phyloP scores from a whole-genome alignment of 345 rosid genomes.

The Rhizophora apiculata region DNA sequence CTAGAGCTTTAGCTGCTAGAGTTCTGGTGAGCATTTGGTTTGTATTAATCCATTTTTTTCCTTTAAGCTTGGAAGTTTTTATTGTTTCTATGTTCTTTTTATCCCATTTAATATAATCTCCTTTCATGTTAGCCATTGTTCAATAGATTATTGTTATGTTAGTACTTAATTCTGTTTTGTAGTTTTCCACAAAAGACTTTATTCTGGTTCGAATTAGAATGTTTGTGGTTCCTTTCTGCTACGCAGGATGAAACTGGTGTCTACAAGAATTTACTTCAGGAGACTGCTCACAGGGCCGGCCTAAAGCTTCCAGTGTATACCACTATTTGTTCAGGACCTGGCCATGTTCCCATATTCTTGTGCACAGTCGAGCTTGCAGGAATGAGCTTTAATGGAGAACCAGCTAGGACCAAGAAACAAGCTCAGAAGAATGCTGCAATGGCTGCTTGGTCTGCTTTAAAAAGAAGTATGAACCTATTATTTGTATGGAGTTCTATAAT shows the following conservation, averaged over 20 bases:
- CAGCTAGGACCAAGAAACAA: slow-evolving; percentile 77
- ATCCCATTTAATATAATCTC: neutral
- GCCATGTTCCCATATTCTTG: slow-evolving; percentile 53
- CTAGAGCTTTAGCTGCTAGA: slow-evolving; percentile 59
- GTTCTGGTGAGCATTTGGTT: slow-evolving; percentile 31
- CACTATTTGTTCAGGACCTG: slow-evolving; percentile 61
- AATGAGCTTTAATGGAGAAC: slow-evolving; percentile 62
- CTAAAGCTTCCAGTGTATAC: slow-evolving; percentile 68
- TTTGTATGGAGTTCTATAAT: slow-evolving; percentile 3
- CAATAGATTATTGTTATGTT: too few relatives aligned
- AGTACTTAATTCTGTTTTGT: neutral
- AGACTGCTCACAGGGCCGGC: slow-evolving; percentile 83
- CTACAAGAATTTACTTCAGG: slow-evolving; percentile 84
- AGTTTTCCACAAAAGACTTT: neutral
- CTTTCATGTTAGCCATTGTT: neutral
- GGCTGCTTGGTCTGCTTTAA: slow-evolving; percentile 75
- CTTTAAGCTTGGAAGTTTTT: neutral
- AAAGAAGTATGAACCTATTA: slow-evolving; percentile 37
- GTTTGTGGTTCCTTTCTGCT: slow-evolving; percentile 3
- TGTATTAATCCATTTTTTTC: neutral
- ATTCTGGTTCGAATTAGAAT: neutral
- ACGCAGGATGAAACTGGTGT: slow-evolving; percentile 81
- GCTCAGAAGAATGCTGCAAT: slow-evolving; percentile 87
- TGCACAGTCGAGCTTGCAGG: slow-evolving; percentile 70
- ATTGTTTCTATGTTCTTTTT: neutral